Evolutionary conservation across 1,139 yeast genomes (phyloP).

Genomic region (Blastobotrys ciferrii): DNA sequence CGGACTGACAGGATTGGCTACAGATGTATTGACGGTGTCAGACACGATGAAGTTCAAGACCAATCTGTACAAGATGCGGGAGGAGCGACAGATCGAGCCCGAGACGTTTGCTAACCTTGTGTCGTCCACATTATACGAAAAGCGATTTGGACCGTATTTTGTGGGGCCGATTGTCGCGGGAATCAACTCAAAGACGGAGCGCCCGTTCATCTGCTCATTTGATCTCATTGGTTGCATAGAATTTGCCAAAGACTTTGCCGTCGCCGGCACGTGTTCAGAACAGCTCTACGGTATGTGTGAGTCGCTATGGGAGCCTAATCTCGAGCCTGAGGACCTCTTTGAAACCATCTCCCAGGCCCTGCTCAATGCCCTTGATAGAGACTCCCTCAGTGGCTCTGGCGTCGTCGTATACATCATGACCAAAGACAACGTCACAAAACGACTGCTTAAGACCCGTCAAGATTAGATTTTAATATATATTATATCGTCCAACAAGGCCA

Average conservation of each 20-base stretch:
- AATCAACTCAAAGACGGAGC: conserved; percentile 69
- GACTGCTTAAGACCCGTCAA: conserved; percentile 90
- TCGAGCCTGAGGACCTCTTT: conserved; percentile 93
- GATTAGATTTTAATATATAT: conserved; percentile 46
- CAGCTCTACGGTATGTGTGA: conserved; percentile 99
- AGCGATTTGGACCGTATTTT: conserved; percentile 91
- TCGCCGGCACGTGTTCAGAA: conserved; percentile 95
- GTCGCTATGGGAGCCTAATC: conserved; percentile 87
- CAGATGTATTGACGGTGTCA: conserved; percentile 83
- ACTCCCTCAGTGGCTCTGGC: conserved; percentile 98
- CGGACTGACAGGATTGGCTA: conserved; percentile 92
- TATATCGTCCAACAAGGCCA: no score
- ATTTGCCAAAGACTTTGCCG: conserved; percentile 90
- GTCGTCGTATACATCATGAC: conserved; percentile 91
- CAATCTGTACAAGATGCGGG: conserved; percentile 84
- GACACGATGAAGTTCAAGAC: conserved; percentile 82
- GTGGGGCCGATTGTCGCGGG: conserved; percentile 98
- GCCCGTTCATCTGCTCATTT: conserved; percentile 93
- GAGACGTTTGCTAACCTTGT: conserved; percentile 90
- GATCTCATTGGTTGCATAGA: conserved; percentile 97
- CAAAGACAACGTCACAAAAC: conserved; percentile 84
- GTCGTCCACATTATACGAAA: conserved; percentile 83
- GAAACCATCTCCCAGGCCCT: conserved; percentile 95
- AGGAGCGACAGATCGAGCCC: conserved; percentile 91
- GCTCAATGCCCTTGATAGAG: conserved; percentile 94